Percentiles rank a stretch among this genome's conserved stretches.
Conservation (phyloP, 192 early-diverging fungal genomes). For the Coemansia sp. region DNA sequence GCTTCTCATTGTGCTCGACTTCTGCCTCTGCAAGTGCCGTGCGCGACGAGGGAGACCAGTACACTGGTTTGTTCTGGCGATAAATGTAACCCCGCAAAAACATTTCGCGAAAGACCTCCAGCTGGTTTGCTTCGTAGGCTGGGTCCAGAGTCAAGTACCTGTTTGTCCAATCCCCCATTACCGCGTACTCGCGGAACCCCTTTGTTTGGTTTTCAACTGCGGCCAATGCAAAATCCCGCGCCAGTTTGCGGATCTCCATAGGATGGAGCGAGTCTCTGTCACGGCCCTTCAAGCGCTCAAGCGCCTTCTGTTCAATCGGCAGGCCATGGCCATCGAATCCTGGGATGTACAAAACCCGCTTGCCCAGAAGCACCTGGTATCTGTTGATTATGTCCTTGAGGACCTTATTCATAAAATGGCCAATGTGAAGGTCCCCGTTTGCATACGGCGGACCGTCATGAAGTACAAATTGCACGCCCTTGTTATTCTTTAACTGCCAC, state of each 20-base stretch:
- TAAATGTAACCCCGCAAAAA: slow-evolving; percentile 72
- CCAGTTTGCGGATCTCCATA: slow-evolving; percentile 45
- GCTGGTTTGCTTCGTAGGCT: slow-evolving; percentile 71
- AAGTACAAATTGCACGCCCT: slow-evolving; percentile 68
- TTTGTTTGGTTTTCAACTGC: slow-evolving; percentile 62
- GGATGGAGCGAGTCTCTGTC: slow-evolving; percentile 35
- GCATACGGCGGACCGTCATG: slow-evolving; percentile 86
- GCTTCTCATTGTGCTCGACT: slow-evolving; percentile 76
- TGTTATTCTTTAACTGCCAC: slow-evolving; percentile 74
- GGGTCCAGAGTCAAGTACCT: slow-evolving; percentile 70
- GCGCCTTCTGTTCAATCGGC: slow-evolving; percentile 79
- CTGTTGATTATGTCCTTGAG: slow-evolving; percentile 79
- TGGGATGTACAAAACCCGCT: slow-evolving; percentile 70
- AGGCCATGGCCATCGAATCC: slow-evolving; percentile 83
- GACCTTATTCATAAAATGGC: slow-evolving; percentile 80
- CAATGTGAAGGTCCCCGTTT: slow-evolving; percentile 72
- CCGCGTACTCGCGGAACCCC: slow-evolving; percentile 63
- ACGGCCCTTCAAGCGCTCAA: slow-evolving; percentile 59
- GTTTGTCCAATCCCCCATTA: slow-evolving; percentile 78
- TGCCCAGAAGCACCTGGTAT: slow-evolving; percentile 69
- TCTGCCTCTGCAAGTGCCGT: slow-evolving; percentile 81
- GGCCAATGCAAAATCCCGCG: slow-evolving; percentile 61
- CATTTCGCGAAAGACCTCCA: slow-evolving; percentile 72
- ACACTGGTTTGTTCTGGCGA: slow-evolving; percentile 76
- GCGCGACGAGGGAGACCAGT: slow-evolving; percentile 81